These are phyloP conservation scores for Parmelia sp. DNA, from an alignment of 495 filamentous ascomycete genomes.

Conservation along the genomic window DNA sequence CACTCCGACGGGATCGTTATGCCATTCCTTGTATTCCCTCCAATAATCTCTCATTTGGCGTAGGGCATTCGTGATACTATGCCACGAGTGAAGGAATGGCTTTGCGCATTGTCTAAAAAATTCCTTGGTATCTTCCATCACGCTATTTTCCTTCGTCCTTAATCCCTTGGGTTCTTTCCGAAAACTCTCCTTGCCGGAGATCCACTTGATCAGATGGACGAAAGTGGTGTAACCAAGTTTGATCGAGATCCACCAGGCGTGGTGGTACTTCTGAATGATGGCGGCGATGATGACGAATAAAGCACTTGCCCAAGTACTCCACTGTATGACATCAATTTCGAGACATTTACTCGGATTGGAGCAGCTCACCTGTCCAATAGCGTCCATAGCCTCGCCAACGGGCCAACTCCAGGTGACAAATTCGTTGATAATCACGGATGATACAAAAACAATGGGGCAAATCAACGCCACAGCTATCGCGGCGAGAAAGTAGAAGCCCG, in stretches of 20 bases:
- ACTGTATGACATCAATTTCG: not conserved
- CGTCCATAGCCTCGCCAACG: not conserved
- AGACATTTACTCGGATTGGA: not conserved
- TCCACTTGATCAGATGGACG: not conserved
- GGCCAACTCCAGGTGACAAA: slow-evolving; percentile 2
- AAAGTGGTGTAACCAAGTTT: not conserved
- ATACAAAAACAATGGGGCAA: slow-evolving; percentile 24
- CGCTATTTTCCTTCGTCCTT: not conserved
- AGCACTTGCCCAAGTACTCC: not conserved
- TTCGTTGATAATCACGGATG: slow-evolving; percentile 10
- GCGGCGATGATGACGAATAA: not conserved
- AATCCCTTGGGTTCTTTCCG: not conserved
- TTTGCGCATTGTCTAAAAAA: not conserved
- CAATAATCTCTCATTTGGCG: not conserved
- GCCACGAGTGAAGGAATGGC: not conserved
- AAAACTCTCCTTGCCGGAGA: no score
- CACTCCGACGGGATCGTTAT: not conserved
- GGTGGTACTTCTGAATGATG: not conserved
- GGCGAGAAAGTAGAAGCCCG: slow-evolving; percentile 19
- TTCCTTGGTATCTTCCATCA: not conserved
- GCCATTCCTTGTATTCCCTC: not conserved
- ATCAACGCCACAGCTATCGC: slow-evolving; percentile 19
- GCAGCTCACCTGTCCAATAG: not conserved
- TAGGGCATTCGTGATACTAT: not conserved
- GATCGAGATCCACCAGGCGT: not conserved